Base-by-base conservation (phyloP, 331 rosid species). In the Rosa hybrid region DNA sequence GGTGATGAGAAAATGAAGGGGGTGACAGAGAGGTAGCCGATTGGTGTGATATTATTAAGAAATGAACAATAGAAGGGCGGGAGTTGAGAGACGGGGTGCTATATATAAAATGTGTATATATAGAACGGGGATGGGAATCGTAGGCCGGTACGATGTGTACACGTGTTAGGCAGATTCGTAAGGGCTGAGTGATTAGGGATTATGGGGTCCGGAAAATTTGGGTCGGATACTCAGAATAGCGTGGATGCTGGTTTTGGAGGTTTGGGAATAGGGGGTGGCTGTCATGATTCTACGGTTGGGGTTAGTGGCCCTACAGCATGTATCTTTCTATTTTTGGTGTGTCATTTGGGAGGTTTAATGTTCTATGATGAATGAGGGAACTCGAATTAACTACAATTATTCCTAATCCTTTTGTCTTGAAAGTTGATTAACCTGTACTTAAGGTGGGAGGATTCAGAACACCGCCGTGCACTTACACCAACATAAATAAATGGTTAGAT, bases 121-220 rank as follows among this genome's bases (percentile, higher is more conserved):
- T 67, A 49, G 70, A 59, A 21, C 17, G 67, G 16, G 13, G 53
- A 13, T 74, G 5, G 51, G 49, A 44, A 76, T 54, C 76, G 59
- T 64, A 7, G 69, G 68, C 81, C 20, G 11, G 25, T 12, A 38
- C 1, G 81, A 81, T 71, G 62, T 9, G 30, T 78, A 78, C 89
- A 84, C 86, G 86, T 86, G 87, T 81, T 16, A 12, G 79, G 56
- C 18, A 1, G 69, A 44, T 54, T 71, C 23, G 63, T 23, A 23
- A 41, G 23, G 23, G 46, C 16, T 65, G 12, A 8, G 2, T 34
- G 46, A 34, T 6, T 6, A 3, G 1, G n/a, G 9, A 27, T 13
- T 63, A 16, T 34, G 7, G 10, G 21, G 71, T 38, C 21, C 48
- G 71, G 45, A 16, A 13, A 65, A 65, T 65, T 12, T 7, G 71